phyloP scores from a whole-genome alignment of 1,284 basidiomycete species.

The Fistulinella cinereoalba region DNA sequence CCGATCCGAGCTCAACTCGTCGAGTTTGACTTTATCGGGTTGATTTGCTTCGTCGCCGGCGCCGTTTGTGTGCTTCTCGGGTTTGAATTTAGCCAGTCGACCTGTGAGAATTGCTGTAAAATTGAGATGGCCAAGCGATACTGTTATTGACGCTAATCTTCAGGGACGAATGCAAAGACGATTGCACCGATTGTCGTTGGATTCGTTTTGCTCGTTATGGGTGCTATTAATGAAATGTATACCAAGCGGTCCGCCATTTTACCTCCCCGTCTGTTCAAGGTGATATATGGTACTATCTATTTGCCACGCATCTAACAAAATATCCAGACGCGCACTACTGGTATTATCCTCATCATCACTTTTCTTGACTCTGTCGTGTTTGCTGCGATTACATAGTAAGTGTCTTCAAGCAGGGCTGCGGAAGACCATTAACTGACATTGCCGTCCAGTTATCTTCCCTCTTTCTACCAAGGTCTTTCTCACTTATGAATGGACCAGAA shows the following conservation, averaged over 20 bases:
- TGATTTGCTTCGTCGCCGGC: constrained; percentile 67
- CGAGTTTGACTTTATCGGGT: constrained; percentile 78
- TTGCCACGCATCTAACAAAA: not conserved
- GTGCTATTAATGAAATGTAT: constrained; percentile 61
- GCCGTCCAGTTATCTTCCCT: constrained; percentile 58
- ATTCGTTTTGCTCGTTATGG: constrained; percentile 51
- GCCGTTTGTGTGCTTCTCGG: constrained; percentile 84
- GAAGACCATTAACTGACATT: constrained; percentile 7
- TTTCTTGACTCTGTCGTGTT: constrained; percentile 71
- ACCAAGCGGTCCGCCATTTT: constrained; percentile 80
- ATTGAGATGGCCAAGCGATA: not conserved
- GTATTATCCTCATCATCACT: constrained; percentile 56
- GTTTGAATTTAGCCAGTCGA: constrained; percentile 72
- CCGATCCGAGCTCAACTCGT: constrained; percentile 55
- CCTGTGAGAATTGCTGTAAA: no score
- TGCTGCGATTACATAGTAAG: constrained; percentile 43
- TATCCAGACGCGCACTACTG: constrained; percentile 64
- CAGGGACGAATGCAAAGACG: constrained; percentile 49
- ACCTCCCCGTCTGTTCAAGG: constrained; percentile 76
- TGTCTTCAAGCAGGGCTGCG: not conserved
- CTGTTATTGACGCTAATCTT: no score
- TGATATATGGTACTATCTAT: constrained; percentile 22
- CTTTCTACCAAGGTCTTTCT: constrained; percentile 63
- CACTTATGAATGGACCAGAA: not conserved
- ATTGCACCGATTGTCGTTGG: constrained; percentile 76